phyloP scores from a whole-genome alignment of 1,284 basidiomycete species.

The Tilletia setariae region DNA sequence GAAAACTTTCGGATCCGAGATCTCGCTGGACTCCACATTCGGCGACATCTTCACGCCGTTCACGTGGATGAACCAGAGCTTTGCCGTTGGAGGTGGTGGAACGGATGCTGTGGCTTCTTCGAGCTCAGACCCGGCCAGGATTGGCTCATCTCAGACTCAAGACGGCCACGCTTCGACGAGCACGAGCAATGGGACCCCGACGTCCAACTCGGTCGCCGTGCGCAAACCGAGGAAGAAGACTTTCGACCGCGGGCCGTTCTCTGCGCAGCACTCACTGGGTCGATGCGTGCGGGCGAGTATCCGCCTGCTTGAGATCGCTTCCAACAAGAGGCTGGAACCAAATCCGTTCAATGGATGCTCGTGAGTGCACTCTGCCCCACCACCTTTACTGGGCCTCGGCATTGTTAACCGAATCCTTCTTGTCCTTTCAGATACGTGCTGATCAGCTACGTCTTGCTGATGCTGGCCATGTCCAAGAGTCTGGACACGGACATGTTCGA shows the following conservation, averaged over 20 bases:
- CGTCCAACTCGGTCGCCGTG: background rate
- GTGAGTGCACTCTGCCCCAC: background rate
- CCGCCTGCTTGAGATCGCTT: slow-evolving; percentile 41
- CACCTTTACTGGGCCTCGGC: background rate
- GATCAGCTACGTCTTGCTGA: slow-evolving; percentile 46
- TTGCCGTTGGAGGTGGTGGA: background rate
- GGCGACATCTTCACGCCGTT: slow-evolving; percentile 17
- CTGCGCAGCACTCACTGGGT: slow-evolving; percentile 36
- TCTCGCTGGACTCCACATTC: slow-evolving; percentile 14
- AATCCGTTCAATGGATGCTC: slow-evolving; percentile 48
- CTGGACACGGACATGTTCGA: slow-evolving; percentile 23
- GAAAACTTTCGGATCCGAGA: background rate
- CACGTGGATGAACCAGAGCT: background rate
- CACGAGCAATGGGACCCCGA: background rate
- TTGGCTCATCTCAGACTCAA: background rate
- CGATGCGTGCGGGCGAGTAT: slow-evolving; percentile 46
- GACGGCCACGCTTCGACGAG: background rate
- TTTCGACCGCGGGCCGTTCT: slow-evolving; percentile 43
- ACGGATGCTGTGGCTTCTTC: background rate
- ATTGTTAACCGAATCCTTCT: background rate
- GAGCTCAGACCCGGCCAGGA: background rate
- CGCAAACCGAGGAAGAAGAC: slow-evolving; percentile 29
- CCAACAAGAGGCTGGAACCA: slow-evolving; percentile 20
- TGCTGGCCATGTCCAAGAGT: slow-evolving; percentile 38
- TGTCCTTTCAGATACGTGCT: slow-evolving; percentile 33